Evolutionary conservation across 2,329 filamentous ascomycete species (phyloP).

Genomic region (Colletotrichum plurivorum): DNA sequence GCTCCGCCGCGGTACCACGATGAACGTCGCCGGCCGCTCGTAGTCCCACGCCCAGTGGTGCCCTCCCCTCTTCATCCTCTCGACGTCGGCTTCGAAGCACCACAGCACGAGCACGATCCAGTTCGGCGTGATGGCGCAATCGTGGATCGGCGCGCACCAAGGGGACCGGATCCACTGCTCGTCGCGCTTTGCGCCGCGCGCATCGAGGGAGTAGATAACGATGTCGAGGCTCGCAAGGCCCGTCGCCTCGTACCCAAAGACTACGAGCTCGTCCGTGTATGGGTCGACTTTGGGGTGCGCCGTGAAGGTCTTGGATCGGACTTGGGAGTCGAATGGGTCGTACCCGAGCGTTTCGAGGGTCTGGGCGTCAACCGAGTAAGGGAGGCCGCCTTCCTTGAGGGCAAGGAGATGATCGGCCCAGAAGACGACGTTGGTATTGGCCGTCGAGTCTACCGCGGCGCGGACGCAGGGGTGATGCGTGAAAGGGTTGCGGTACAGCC

Average conservation of each 20-base stretch:
- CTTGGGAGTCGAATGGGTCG: constrained; percentile 54
- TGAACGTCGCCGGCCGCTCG: constrained; percentile 26
- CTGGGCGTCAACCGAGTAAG: constrained; percentile 56
- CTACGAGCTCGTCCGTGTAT: constrained; percentile 54
- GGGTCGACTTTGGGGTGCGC: constrained; percentile 60
- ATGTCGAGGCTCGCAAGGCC: constrained; percentile 54
- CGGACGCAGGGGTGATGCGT: constrained; percentile 52
- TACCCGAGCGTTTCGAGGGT: constrained; percentile 56
- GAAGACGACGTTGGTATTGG: constrained; percentile 67
- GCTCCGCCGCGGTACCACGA: constrained; percentile 19
- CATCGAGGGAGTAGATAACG: constrained; percentile 48
- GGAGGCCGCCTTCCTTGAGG: constrained; percentile 62
- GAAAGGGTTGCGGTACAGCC: constrained; percentile 57
- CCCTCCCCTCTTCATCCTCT: constrained; percentile 53
- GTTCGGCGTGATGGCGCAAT: constrained; percentile 55
- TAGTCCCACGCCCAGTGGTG: constrained; percentile 55
- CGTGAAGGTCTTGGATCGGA: constrained; percentile 54
- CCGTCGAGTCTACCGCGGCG: constrained; percentile 53
- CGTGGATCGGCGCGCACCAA: constrained; percentile 59
- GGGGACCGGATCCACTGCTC: constrained; percentile 65
- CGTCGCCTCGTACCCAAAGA: constrained; percentile 57
- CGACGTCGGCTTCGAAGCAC: constrained; percentile 51
- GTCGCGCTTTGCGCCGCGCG: constrained; percentile 57
- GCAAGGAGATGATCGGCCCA: constrained; percentile 63
- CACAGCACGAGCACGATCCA: constrained; percentile 52